Evolutionary conservation across 768 basidiomycete species (phyloP).

Genomic region (Termitomyces sp.): DNA sequence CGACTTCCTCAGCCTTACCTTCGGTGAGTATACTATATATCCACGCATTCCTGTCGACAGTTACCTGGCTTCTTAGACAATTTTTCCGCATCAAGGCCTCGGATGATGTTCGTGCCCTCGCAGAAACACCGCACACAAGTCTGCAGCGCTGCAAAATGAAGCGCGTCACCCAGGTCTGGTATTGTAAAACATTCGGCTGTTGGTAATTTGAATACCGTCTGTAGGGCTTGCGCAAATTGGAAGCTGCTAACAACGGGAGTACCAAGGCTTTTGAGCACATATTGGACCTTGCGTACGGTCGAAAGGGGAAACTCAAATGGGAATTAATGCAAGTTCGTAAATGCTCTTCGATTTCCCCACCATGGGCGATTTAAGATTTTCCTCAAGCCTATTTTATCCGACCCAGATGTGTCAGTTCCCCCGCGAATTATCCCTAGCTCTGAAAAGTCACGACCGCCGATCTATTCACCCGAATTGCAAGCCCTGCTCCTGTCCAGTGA

Average conservation of each 20-base stretch:
- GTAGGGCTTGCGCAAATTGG: constrained; percentile 53
- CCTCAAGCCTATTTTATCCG: constrained; percentile 52
- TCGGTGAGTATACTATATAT: constrained; percentile 26
- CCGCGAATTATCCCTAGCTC: constrained; percentile 47
- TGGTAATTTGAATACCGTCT: background rate
- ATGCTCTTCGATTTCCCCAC: background rate
- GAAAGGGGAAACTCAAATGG: constrained; percentile 66
- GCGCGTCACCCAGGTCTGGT: constrained; percentile 48
- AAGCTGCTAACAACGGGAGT: constrained; percentile 51
- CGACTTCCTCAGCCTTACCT: constrained; percentile 41
- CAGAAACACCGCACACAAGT: constrained; percentile 27
- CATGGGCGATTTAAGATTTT: background rate
- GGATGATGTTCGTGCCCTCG: constrained; percentile 54
- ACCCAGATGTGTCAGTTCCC: constrained; percentile 39
- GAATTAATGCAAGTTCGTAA: constrained; percentile 64
- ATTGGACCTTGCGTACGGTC: constrained; percentile 71
- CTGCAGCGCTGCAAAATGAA: constrained; percentile 41
- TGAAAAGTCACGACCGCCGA: constrained; percentile 58
- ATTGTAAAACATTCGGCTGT: background rate
- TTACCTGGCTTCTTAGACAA: constrained; percentile 36
- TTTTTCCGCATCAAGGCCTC: constrained; percentile 61
- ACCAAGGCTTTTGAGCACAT: constrained; percentile 51
- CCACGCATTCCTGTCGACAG: background rate
- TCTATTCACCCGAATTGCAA: constrained; percentile 58
- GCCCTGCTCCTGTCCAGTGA: constrained; percentile 55